phyloP scores from a whole-genome alignment of 192 early-diverging fungal species.

The Obelidium mucronatum region DNA sequence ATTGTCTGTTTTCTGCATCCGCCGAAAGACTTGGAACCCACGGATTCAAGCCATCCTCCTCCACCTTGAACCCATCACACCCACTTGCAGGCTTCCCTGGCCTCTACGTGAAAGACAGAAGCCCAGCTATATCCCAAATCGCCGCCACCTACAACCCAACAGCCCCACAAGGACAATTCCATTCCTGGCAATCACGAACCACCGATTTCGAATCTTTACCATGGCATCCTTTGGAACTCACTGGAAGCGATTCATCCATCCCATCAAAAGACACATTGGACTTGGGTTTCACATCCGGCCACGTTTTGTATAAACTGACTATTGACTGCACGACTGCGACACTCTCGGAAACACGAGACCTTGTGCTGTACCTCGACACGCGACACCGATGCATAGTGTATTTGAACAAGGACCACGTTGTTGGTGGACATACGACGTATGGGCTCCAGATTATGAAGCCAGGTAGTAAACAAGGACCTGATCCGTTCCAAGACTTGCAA shows the following conservation, averaged over 20 bases:
- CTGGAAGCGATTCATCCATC: background rate
- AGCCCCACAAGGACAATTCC: background rate
- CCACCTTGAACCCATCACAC: background rate
- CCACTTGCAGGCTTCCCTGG: conserved; percentile 30
- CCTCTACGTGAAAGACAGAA: background rate
- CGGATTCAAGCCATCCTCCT: conserved; percentile 9
- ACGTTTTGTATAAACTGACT: conserved; percentile 65
- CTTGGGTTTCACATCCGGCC: conserved; percentile 66
- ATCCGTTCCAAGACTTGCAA: conserved; percentile 62
- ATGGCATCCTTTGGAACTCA: conserved; percentile 17
- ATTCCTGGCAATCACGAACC: conserved; percentile 5
- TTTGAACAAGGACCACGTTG: conserved; percentile 69
- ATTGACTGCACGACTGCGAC: conserved; percentile 36
- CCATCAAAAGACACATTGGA: conserved; percentile 67
- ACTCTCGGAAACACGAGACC: background rate
- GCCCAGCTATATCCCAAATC: background rate
- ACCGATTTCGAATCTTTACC: conserved; percentile 13
- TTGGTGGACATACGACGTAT: conserved; percentile 84
- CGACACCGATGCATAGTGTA: conserved; percentile 76
- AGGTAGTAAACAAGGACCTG: conserved; percentile 77
- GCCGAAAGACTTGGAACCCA: background rate
- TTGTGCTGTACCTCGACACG: conserved; percentile 68
- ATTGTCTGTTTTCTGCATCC: conserved; percentile 1
- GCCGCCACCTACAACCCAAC: background rate
- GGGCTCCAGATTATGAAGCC: conserved; percentile 59